phyloP scores from a whole-genome alignment of 2,329 filamentous ascomycete genomes.

The Diaporthe humulicola region DNA sequence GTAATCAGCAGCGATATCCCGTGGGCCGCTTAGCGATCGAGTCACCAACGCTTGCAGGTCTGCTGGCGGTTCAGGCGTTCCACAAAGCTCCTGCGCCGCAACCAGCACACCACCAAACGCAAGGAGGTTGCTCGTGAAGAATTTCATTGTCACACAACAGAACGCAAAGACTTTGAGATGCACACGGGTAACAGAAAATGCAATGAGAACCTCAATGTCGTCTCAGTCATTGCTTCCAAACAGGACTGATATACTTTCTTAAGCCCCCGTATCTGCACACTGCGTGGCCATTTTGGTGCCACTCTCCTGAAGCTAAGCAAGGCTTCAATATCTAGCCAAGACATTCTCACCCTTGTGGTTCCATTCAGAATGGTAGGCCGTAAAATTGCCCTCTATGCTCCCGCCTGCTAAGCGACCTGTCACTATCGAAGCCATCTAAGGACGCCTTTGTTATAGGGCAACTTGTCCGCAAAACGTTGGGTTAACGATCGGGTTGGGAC shows the following conservation, averaged over 20 bases:
- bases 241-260: not conserved
- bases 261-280: not conserved
- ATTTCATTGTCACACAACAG: not conserved
- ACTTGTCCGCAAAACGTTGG: not conserved
- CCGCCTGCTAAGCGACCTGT: not conserved
- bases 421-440: not conserved
- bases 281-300: not conserved
- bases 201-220: not conserved
- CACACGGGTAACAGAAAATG: no score
- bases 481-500: not conserved
- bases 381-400: not conserved
- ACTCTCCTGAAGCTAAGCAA: not conserved
- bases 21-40: not conserved
- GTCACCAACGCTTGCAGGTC: not conserved
- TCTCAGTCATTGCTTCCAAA: no score
- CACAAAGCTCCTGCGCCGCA: conserved; percentile 15
- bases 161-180: not conserved
- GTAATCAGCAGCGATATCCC: not conserved
- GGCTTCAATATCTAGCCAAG: not conserved
- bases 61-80: not conserved
- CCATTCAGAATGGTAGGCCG: not conserved
- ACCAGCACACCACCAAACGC: not conserved
- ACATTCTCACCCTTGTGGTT: not conserved
- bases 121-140: not conserved
- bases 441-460: not conserved